Conservation (phyloP, 148 eudicot genomes). For the Polygonum maritimum region DNA sequence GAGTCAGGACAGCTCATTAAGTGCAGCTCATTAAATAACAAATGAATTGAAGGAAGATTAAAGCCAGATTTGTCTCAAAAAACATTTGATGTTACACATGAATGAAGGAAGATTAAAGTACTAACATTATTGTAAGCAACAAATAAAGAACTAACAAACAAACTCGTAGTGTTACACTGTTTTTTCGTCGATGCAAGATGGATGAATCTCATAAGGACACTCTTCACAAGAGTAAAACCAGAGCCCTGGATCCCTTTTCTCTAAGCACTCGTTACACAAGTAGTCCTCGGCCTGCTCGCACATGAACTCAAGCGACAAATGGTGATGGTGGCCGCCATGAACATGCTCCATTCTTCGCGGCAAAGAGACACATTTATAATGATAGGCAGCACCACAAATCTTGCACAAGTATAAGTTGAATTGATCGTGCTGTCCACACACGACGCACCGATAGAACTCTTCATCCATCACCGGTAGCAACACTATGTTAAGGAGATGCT, state of each 20-base stretch:
- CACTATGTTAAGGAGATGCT: not conserved
- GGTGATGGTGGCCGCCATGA: not conserved
- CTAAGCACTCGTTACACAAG: not conserved
- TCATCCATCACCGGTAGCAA: not conserved
- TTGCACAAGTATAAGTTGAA: not conserved
- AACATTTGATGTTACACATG: no score
- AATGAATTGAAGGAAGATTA: no score
- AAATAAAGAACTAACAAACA: no score
- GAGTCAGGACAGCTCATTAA: no score
- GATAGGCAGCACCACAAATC: not conserved
- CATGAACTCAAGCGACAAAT: not conserved
- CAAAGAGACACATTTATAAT: not conserved
- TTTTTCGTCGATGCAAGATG: no score
- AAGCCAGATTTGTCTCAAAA: no score
- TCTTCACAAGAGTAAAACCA: not conserved
- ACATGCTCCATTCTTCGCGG: not conserved
- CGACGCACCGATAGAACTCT: not conserved
- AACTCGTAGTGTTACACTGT: no score
- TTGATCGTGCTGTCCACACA: not conserved
- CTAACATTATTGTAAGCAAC: no score
- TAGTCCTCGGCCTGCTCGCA: not conserved
- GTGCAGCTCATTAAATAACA: no score
- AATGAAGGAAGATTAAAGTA: no score
- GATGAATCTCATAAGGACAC: not conserved
- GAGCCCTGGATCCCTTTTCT: not conserved